A percentile compares a stretch with the other conserved stretches of the same genome.
These are phyloP conservation scores for Cucumis melo DNA, from an alignment of 306 rosid genomes.

Conservation along the genomic window DNA sequence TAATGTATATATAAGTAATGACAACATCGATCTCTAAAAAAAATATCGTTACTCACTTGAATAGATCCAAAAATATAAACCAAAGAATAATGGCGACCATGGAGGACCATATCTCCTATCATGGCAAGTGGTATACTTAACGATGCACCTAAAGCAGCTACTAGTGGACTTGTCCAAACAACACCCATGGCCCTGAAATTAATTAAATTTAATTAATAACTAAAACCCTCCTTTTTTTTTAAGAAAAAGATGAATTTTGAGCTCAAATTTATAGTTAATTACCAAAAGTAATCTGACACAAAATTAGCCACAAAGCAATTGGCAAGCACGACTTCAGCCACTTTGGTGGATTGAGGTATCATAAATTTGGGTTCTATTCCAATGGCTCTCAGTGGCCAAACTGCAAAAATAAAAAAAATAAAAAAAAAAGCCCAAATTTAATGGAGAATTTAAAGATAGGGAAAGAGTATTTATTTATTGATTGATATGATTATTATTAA, in stretches of 20 bases:
- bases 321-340: constrained; percentile 6
- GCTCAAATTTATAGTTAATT: neutral
- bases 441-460: neutral
- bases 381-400: constrained; percentile 14
- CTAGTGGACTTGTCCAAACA: constrained; percentile 19
- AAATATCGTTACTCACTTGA: neutral
- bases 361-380: constrained; percentile 17
- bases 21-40: no score
- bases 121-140: constrained; percentile 18
- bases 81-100: constrained; percentile 16
- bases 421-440: neutral
- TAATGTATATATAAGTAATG: no score
- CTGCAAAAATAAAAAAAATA: neutral
- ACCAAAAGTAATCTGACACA: constrained; percentile 20
- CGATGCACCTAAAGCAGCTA: constrained; percentile 16
- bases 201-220: neutral
- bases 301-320: constrained; percentile 16
- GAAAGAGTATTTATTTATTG: no score
- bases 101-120: constrained; percentile 17
- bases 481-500: no score
- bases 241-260: neutral
- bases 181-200: constrained; percentile 17
- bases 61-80: constrained; percentile 13
- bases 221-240: no score
- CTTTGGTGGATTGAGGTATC: constrained; percentile 9